Evolutionary conservation across 441 rosid genomes (phyloP), one percentile per base, ranked within the genome.

Genomic region (Biscutella auriculata): DNA sequence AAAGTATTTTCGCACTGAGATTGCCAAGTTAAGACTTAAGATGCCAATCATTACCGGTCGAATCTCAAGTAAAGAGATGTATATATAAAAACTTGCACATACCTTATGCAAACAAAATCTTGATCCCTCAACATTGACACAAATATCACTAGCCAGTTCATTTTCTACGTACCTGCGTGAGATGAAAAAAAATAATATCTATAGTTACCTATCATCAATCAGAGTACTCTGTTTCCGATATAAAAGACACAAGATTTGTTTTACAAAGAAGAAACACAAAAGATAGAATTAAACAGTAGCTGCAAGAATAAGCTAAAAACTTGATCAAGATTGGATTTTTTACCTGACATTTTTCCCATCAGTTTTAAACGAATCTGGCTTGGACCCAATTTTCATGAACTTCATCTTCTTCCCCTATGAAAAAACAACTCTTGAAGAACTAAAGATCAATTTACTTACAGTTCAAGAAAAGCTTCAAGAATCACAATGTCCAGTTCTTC

Each of bases 341-440:
- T 74, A 89, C 97, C 95, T 79, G 66, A 74, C 66, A 74, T 76
- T 70, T 40, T 71, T 77, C 14, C 59, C 83, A 70, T 82, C 82
- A 0, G 72, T 66, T 75, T 83, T 88, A 44, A 89, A 74, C 8
- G 81, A 66, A 73, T 89, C 93, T 10, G 85, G 81, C 76, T 89
- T 89, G 0, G 97, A 89, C 58, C 97, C 95, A 47, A 89, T 83
- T 67, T 89, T 89, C 97, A 89, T 89, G 42, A 89, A 89, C 95
- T 86, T 89, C 97, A 89, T 89, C 59, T 76, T 81, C 57, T 42
- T 51, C 40, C 51, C 19, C 12, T 27, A 57, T 26, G 33, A 25
- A 9, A 12, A 35, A 37, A 30, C n/a, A 11, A 51, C 70, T 40
- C 48, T 55, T 68, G 42, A 60, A 70, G 32, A 52, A 49, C 45